Evolutionary conservation across 768 basidiomycete genomes (phyloP).

Genomic region (Trametes coccinea): DNA sequence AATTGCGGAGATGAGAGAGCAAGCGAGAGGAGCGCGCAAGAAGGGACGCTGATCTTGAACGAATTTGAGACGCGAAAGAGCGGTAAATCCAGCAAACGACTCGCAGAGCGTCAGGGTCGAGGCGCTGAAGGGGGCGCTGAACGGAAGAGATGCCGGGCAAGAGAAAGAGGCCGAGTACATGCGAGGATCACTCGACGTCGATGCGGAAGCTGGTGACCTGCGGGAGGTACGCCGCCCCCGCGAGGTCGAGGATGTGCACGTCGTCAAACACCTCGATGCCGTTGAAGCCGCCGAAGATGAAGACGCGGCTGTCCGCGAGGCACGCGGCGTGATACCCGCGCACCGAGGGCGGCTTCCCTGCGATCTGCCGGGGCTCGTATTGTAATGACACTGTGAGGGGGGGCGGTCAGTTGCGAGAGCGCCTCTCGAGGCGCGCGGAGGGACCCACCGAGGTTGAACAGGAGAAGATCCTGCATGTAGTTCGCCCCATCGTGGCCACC

Average conservation of each 20-base stretch:
- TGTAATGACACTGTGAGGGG: conserved; percentile 67
- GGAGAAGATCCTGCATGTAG: conserved; percentile 72
- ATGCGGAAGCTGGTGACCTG: conserved; percentile 48
- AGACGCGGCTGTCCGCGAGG: conserved; percentile 80
- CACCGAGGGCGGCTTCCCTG: conserved; percentile 66
- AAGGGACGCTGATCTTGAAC: background rate
- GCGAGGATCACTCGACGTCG: conserved; percentile 28
- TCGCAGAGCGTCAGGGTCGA: background rate
- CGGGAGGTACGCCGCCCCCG: conserved; percentile 84
- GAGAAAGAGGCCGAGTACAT: background rate
- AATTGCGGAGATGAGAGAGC: background rate
- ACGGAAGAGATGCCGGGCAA: background rate
- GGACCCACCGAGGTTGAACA: conserved; percentile 87
- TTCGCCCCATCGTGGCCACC: conserved; percentile 84
- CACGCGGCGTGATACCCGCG: conserved; percentile 87
- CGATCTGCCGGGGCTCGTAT: conserved; percentile 72
- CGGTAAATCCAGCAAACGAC: background rate
- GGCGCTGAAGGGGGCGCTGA: too few relatives aligned
- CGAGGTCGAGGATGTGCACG: conserved; percentile 81
- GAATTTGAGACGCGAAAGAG: background rate
- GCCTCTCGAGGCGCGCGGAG: background rate
- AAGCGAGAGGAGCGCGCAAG: background rate
- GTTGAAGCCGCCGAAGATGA: conserved; percentile 88
- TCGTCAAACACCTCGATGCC: conserved; percentile 84
- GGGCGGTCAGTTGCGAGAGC: background rate